phyloP scores from a whole-genome alignment of 345 rosid species.

The Murraya koenigii region DNA sequence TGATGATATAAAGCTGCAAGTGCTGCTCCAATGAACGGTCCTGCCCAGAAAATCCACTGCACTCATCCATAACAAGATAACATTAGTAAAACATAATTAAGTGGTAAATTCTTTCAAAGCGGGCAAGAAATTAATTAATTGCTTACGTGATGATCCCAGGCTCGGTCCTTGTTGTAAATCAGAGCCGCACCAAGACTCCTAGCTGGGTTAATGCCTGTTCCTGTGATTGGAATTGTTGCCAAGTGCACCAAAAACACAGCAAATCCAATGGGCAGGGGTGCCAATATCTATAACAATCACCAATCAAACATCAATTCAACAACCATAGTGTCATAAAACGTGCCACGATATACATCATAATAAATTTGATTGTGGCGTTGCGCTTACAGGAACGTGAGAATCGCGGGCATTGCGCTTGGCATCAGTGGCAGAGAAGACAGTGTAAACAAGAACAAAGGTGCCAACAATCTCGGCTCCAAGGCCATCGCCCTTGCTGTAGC shows the following conservation, averaged over 20 bases:
- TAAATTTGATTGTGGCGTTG: background rate
- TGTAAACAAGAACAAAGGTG: slow-evolving; percentile 44
- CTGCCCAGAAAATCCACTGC: slow-evolving; percentile 51
- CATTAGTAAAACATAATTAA: background rate
- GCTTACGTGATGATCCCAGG: slow-evolving; percentile 48
- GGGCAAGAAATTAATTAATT: background rate
- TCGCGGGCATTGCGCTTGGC: slow-evolving; percentile 49
- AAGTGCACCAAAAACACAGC: slow-evolving; percentile 53
- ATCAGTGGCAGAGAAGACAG: slow-evolving; percentile 52
- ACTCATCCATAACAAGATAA: background rate
- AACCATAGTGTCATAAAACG: background rate
- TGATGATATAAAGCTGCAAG: slow-evolving; percentile 44
- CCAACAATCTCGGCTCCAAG: slow-evolving; percentile 46
- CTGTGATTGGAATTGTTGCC: slow-evolving; percentile 51
- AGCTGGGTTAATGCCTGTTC: slow-evolving; percentile 53
- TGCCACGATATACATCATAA: too few relatives aligned
- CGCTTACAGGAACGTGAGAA: slow-evolving; percentile 48
- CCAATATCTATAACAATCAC: slow-evolving; percentile 34
- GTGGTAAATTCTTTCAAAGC: background rate
- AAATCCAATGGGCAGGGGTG: slow-evolving; percentile 52
- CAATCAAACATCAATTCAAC: background rate
- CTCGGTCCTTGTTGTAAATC: slow-evolving; percentile 41
- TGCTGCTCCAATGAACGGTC: slow-evolving; percentile 44
- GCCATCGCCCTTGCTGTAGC: slow-evolving; percentile 32
- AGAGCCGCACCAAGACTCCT: slow-evolving; percentile 53